Percentiles rank a stretch among this genome's conserved stretches.
Conservation (phyloP, 305 asterid species). For the Solanum hybrid region DNA sequence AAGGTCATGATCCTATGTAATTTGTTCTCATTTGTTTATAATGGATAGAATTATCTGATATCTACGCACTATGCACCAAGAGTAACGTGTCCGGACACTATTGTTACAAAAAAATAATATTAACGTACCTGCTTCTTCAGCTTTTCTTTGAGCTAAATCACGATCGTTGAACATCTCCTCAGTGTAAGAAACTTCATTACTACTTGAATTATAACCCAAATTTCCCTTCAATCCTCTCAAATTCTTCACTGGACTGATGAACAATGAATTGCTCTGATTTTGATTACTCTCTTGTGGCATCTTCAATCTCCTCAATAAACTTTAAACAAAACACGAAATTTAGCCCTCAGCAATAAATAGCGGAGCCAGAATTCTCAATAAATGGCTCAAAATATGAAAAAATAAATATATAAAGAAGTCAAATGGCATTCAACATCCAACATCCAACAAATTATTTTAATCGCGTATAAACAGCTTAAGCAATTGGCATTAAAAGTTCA, state of each 20-base stretch:
- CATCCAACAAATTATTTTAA: neutral
- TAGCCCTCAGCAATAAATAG: neutral
- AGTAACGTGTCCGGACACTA: neutral
- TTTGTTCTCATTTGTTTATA: neutral
- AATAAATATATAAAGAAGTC: neutral
- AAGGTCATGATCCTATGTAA: neutral
- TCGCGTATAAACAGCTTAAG: neutral
- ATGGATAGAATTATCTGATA: accelerated
- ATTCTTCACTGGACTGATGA: slow-evolving; percentile 23
- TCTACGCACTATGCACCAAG: accelerated
- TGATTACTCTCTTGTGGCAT: slow-evolving; percentile 32
- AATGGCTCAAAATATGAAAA: neutral
- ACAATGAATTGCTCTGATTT: slow-evolving; percentile 11
- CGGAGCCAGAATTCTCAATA: neutral
- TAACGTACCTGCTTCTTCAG: slow-evolving; percentile 34
- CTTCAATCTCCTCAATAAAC: neutral
- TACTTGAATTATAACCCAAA: slow-evolving; percentile 12
- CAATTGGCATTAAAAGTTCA: neutral
- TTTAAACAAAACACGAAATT: neutral
- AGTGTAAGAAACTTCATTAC: slow-evolving; percentile 14
- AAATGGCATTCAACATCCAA: neutral
- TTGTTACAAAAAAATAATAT: neutral
- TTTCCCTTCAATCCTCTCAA: slow-evolving; percentile 26
- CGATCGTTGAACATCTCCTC: slow-evolving; percentile 36
- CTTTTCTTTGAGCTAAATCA: slow-evolving; percentile 40